phyloP scores from a whole-genome alignment of 805 yeast species.

The Wickerhamiella dianesei region DNA sequence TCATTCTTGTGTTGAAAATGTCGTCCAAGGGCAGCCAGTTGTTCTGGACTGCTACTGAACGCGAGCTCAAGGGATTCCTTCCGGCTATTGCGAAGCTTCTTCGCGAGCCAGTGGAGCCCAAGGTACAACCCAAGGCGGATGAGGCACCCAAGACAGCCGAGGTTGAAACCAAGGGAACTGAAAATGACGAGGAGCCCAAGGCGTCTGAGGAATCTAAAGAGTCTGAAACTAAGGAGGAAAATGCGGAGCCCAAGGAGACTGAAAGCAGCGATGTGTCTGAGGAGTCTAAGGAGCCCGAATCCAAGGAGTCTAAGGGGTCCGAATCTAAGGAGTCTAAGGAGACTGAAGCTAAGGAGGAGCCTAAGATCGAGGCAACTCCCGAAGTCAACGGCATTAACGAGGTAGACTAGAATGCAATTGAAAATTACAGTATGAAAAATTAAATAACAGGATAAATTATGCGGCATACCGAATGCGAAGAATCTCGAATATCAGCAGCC shows the following conservation, averaged over 20 bases:
- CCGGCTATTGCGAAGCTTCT: constrained; percentile 24
- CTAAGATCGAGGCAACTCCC: not conserved
- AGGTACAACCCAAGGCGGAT: not conserved
- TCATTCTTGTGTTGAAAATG: constrained; percentile 27
- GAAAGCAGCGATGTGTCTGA: not conserved
- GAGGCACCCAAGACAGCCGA: constrained; percentile 1
- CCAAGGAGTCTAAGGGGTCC: not conserved
- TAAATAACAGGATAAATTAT: not conserved
- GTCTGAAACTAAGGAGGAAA: not conserved
- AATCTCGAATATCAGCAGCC: constrained; percentile 71
- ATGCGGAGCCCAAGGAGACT: not conserved
- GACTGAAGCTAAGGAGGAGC: not conserved
- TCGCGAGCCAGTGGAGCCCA: constrained; percentile 9
- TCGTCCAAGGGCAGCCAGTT: constrained; percentile 23
- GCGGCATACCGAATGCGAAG: constrained; percentile 32
- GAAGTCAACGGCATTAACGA: not conserved
- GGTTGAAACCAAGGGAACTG: not conserved
- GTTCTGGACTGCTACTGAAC: constrained; percentile 29
- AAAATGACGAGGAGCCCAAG: too few relatives aligned
- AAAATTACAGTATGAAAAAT: not conserved
- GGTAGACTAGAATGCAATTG: not conserved
- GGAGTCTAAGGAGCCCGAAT: not conserved
- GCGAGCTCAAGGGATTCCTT: constrained; percentile 26
- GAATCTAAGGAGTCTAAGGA: not conserved
- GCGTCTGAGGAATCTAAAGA: constrained; percentile 2